A percentile compares a stretch with the other conserved stretches of the same genome.
Conservation (phyloP, 208 protist species). For the Crithidia mellificae region DNA sequence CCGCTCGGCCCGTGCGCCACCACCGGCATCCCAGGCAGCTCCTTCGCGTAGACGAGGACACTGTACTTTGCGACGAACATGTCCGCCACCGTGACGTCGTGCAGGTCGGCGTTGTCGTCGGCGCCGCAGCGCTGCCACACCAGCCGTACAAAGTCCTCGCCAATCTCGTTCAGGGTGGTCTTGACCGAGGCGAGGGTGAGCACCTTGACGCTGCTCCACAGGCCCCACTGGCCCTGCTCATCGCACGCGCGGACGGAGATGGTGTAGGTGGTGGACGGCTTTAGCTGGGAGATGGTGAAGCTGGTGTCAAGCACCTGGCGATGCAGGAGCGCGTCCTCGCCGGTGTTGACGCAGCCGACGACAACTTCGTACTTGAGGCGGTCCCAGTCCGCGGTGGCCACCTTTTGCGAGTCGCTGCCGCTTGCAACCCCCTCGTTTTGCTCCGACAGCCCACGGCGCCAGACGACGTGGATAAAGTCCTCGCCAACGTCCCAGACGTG, state of each 20-base stretch:
- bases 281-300: slow-evolving; percentile 87
- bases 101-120: slow-evolving; percentile 28
- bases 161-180: slow-evolving; percentile 88
- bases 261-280: slow-evolving; percentile 78
- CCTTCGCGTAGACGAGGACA: slow-evolving; percentile 75
- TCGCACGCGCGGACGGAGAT: slow-evolving; percentile 88
- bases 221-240: slow-evolving; percentile 82
- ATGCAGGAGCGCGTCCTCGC: slow-evolving; percentile 79
- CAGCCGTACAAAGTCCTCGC: slow-evolving; percentile 90
- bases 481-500: slow-evolving; percentile 87
- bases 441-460: slow-evolving; percentile 63
- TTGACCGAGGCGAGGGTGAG: slow-evolving; percentile 81
- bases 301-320: slow-evolving; percentile 80
- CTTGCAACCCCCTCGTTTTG: background rate
- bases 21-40: slow-evolving; percentile 35
- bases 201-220: slow-evolving; percentile 78
- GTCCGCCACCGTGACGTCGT: slow-evolving; percentile 47
- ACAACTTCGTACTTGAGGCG: slow-evolving; percentile 91
- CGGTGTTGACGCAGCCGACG: slow-evolving; percentile 77
- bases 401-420: background rate
- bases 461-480: slow-evolving; percentile 85
- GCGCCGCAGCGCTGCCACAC: slow-evolving; percentile 78
- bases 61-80: slow-evolving; percentile 80
- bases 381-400: slow-evolving; percentile 34
- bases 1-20: slow-evolving; percentile 54